These are phyloP conservation scores for Cenchrus fungigraminus DNA, from an alignment of 176 grass and related monocot genomes.

Conservation along the genomic window DNA sequence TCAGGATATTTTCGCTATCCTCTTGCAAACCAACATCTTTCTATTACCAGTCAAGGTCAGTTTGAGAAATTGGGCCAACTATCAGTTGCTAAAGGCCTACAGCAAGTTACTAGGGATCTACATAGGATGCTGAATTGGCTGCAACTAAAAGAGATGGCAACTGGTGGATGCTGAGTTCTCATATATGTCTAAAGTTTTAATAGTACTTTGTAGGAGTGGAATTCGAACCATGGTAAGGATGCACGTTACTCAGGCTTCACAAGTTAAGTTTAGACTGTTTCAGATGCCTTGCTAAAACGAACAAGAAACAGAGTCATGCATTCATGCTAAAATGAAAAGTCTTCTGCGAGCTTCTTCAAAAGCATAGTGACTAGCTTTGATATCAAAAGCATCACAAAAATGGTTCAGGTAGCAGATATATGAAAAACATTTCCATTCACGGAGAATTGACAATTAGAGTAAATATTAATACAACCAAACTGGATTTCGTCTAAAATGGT, in stretches of 20 bases:
- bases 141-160: not conserved
- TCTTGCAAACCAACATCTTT: not conserved
- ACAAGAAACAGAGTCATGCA: not conserved
- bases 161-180: not conserved
- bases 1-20: not conserved
- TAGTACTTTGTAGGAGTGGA: not conserved
- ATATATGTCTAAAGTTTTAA: not conserved
- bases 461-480: not conserved
- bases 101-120: not conserved
- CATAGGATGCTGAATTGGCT: not conserved
- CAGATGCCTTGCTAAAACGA: not conserved
- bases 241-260: not conserved
- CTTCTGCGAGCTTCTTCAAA: not conserved
- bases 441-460: not conserved
- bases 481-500: not conserved
- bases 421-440: conserved; percentile 2
- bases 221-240: not conserved
- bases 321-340: not conserved
- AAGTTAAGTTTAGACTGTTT: not conserved
- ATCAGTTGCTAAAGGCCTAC: not conserved
- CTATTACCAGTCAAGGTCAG: not conserved
- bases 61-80: not conserved
- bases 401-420: not conserved
- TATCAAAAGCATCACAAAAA: not conserved
- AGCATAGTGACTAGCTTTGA: not conserved